Percentiles rank a stretch among this genome's conserved stretches.
These are phyloP conservation scores for Flaveria linearis DNA, from an alignment of 129 eudicot genomes.

Conservation along the genomic window DNA sequence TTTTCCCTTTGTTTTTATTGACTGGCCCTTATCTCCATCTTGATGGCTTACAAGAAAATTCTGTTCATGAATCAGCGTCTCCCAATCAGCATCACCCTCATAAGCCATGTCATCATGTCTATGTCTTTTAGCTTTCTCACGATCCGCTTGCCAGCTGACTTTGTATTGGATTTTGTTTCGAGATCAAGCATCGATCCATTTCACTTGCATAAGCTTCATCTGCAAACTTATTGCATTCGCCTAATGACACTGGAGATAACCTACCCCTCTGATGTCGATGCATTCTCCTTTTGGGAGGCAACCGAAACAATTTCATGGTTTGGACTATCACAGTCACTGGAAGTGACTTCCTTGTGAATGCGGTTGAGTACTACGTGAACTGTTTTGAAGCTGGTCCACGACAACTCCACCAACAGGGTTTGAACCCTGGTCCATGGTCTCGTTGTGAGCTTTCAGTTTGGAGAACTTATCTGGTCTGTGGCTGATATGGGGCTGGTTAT, in stretches of 20 bases:
- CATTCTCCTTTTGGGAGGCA: constrained; percentile 58
- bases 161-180: constrained; percentile 40
- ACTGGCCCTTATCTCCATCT: constrained; percentile 42
- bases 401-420: constrained; percentile 31
- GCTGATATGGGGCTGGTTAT: constrained; percentile 10
- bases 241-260: constrained; percentile 47
- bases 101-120: constrained; percentile 95
- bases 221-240: constrained; percentile 38
- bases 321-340: constrained; percentile 37
- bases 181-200: constrained; percentile 38
- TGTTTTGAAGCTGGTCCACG: constrained; percentile 29
- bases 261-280: constrained; percentile 37
- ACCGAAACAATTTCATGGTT: constrained; percentile 42
- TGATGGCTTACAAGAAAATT: constrained; percentile 49
- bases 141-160: constrained; percentile 52
- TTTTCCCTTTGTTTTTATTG: constrained; percentile 46
- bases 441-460: constrained; percentile 9
- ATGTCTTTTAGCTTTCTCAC: constrained; percentile 59
- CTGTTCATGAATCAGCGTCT: constrained; percentile 54
- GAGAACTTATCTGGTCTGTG: constrained; percentile 27
- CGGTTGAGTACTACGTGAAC: constrained; percentile 20
- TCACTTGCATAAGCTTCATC: constrained; percentile 53
- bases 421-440: constrained; percentile 18
- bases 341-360: constrained; percentile 35
- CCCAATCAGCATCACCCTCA: constrained; percentile 98